These are phyloP conservation scores for Aspergillus luchuensis DNA, from an alignment of 2,329 filamentous ascomycete genomes.

Conservation along the genomic window DNA sequence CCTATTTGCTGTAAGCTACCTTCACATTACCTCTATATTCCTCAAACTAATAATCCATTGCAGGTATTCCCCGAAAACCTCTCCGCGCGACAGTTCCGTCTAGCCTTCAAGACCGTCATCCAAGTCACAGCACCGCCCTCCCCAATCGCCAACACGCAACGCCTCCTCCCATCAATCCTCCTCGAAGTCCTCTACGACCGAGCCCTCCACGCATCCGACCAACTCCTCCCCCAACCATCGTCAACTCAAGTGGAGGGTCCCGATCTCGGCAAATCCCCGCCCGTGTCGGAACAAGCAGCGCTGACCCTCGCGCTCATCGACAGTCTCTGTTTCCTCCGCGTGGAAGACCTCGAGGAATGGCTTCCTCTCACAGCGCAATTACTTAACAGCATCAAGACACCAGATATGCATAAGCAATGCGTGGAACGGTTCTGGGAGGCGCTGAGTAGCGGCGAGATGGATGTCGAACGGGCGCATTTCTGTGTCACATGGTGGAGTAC, in stretches of 20 bases:
- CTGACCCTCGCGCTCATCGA: conserved; percentile 77
- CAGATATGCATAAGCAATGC: conserved; percentile 63
- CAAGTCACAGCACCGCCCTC: conserved; percentile 80
- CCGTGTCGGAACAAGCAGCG: conserved; percentile 72
- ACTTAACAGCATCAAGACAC: conserved; percentile 65
- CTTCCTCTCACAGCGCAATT: conserved; percentile 70
- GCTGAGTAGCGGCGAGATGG: conserved; percentile 79
- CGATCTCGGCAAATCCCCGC: conserved; percentile 35
- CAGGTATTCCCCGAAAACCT: conserved; percentile 75
- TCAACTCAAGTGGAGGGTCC: conserved; percentile 36
- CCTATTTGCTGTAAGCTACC: conserved; percentile 61
- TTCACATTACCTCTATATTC: neutral
- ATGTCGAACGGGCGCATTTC: conserved; percentile 76
- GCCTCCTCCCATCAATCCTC: conserved; percentile 75
- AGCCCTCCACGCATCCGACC: conserved; percentile 57
- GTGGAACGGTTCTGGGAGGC: conserved; percentile 77
- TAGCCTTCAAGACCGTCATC: conserved; percentile 84
- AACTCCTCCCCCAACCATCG: conserved; percentile 48
- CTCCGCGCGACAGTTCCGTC: conserved; percentile 80
- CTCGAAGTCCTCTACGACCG: conserved; percentile 76
- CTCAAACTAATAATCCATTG: neutral
- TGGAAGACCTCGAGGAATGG: conserved; percentile 76
- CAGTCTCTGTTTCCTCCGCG: conserved; percentile 71
- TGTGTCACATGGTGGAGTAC: conserved; percentile 86
- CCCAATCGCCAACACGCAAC: conserved; percentile 69